Conservation (phyloP, 108 stramenopile genomes). For the Craspedostauros australis region DNA sequence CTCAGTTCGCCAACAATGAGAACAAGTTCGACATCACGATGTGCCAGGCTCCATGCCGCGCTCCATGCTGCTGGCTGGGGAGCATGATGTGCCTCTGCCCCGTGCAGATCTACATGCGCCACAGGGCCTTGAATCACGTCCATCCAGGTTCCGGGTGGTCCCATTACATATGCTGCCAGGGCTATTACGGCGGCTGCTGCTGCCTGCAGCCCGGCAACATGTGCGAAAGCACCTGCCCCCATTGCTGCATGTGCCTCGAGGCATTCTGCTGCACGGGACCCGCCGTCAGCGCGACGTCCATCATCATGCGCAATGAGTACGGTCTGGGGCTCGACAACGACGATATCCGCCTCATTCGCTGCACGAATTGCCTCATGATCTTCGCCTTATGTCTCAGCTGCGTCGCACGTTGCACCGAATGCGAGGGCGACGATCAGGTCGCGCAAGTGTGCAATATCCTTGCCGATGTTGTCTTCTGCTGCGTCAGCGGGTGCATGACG, state of each 20-base stretch:
- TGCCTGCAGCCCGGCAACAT: constrained; percentile 49
- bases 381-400: constrained; percentile 15
- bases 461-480: constrained; percentile 63
- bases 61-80: constrained; percentile 51
- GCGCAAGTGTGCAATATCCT: constrained; percentile 36
- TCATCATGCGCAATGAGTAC: constrained; percentile 50
- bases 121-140: constrained; percentile 65
- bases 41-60: constrained; percentile 56
- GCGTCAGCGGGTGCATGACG: constrained; percentile 71
- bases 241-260: constrained; percentile 69
- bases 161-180: constrained; percentile 69
- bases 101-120: constrained; percentile 55
- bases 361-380: constrained; percentile 60
- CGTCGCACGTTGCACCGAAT: constrained; percentile 11
- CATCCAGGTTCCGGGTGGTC: constrained; percentile 59
- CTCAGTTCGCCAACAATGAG: constrained; percentile 37
- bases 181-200: constrained; percentile 70
- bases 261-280: constrained; percentile 53
- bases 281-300: constrained; percentile 57
- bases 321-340: constrained; percentile 64
- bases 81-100: constrained; percentile 53
- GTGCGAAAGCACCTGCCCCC: constrained; percentile 56
- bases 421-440: constrained; percentile 21
- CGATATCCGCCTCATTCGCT: constrained; percentile 69
- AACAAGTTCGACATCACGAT: constrained; percentile 51